phyloP scores from a whole-genome alignment of 441 rosid species.

The Viola pubescens region DNA sequence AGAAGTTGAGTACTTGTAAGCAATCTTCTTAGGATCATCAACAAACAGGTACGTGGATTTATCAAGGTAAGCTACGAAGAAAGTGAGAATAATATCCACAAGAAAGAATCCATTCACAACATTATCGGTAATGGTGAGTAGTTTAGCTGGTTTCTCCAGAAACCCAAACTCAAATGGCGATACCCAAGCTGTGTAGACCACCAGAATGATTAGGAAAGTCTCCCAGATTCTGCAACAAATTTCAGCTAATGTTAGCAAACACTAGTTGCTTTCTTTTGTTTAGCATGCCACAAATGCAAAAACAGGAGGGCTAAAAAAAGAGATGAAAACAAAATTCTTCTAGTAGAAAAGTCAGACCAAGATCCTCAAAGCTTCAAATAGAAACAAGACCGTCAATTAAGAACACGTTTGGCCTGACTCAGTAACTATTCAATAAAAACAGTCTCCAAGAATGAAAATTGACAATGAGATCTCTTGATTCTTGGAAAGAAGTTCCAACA shows the following conservation, averaged over 20 bases:
- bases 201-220: constrained; percentile 57
- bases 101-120: constrained; percentile 80
- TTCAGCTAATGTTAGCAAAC: neutral
- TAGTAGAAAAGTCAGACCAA: constrained; percentile 18
- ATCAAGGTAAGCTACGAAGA: constrained; percentile 79
- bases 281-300: neutral
- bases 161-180: constrained; percentile 86
- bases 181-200: constrained; percentile 75
- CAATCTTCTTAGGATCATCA: constrained; percentile 59
- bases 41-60: constrained; percentile 57
- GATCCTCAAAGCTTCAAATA: constrained; percentile 12
- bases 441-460: neutral
- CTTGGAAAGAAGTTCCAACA: constrained; percentile 1
- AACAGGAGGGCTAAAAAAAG: neutral
- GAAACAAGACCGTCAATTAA: neutral
- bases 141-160: constrained; percentile 41
- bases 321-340: neutral
- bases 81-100: constrained; percentile 65
- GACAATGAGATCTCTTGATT: constrained; percentile 1
- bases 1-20: constrained; percentile 57
- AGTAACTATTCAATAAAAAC: constrained; percentile 16
- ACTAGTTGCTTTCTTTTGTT: neutral
- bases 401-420: constrained; percentile 16
- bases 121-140: constrained; percentile 57
- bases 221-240: constrained; percentile 61